phyloP scores from a whole-genome alignment of 441 rosid species.

The Eruca vesicaria region DNA sequence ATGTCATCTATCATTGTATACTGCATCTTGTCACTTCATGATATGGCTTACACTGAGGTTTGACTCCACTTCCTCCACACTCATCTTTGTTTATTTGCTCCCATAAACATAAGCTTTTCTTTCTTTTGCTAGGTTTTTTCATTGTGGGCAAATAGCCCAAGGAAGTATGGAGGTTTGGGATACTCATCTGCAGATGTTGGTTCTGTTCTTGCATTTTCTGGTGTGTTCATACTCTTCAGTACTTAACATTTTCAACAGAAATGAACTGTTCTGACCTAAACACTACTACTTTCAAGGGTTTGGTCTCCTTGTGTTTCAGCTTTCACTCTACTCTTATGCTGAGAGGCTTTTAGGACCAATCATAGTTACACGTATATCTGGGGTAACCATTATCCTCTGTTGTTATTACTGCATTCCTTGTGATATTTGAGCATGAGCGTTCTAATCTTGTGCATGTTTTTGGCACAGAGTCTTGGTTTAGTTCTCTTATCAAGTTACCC shows the following conservation, averaged over 20 bases:
- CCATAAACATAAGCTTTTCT: not conserved
- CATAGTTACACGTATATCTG: conserved; percentile 49
- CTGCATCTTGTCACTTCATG: conserved; percentile 81
- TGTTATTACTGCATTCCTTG: not conserved
- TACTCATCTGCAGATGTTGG: conserved; percentile 74
- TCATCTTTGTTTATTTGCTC: not conserved
- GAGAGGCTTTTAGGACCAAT: conserved; percentile 65
- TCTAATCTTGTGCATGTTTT: conserved; percentile 11
- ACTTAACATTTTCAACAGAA: not conserved
- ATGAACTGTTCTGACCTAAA: not conserved
- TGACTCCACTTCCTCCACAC: not conserved
- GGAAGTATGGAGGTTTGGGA: conserved; percentile 69
- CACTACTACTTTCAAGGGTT: conserved; percentile 45
- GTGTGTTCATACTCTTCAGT: conserved; percentile 30
- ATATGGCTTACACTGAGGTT: conserved; percentile 96
- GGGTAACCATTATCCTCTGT: conserved; percentile 44
- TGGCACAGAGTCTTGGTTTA: conserved; percentile 50
- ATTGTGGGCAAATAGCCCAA: conserved; percentile 86
- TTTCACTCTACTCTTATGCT: conserved; percentile 47
- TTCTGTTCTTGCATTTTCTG: conserved; percentile 74
- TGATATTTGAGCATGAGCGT: not conserved
- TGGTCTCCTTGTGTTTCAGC: conserved; percentile 72
- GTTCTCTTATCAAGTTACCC: conserved; percentile 66
- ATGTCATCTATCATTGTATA: conserved; percentile 82
- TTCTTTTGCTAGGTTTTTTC: conserved; percentile 62